phyloP scores from a whole-genome alignment of 306 rosid species.

The Glycine soja region DNA sequence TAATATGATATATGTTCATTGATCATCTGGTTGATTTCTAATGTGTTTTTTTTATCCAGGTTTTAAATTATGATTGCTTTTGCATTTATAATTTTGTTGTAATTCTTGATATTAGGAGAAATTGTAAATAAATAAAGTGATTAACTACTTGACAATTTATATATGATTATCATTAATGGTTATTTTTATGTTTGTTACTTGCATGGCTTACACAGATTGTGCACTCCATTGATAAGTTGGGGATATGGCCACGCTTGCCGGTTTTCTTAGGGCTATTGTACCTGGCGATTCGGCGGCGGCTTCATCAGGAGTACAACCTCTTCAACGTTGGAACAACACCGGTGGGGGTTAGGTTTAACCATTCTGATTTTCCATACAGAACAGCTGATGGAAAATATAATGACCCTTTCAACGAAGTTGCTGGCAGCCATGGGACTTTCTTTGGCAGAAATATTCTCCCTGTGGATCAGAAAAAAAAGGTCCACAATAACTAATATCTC shows the following conservation, averaged over 20 bases:
- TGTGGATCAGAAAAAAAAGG: conserved; percentile 57
- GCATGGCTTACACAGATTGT: conserved; percentile 53
- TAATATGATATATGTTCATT: background rate
- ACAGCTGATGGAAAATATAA: conserved; percentile 58
- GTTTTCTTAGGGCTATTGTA: conserved; percentile 57
- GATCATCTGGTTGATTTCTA: too few species aligned
- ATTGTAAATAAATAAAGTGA: too few species aligned
- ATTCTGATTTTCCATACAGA: conserved; percentile 58
- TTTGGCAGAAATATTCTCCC: conserved; percentile 70
- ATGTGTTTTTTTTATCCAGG: too few species aligned
- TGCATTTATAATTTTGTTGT: too few species aligned
- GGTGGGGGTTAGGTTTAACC: conserved; percentile 56
- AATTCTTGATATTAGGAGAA: too few species aligned
- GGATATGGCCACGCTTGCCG: conserved; percentile 65
- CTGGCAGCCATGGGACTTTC: conserved; percentile 61
- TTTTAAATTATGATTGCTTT: too few species aligned
- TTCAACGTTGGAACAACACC: conserved; percentile 64
- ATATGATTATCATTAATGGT: background rate
- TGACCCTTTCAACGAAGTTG: conserved; percentile 67
- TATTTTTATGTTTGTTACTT: background rate
- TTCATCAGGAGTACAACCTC: conserved; percentile 65
- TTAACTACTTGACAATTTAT: background rate
- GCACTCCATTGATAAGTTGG: conserved; percentile 63
- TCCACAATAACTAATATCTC: background rate
- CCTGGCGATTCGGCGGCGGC: conserved; percentile 52